phyloP scores from a whole-genome alignment of 371 early-diverging fungal species.

The Nosema muscidifuracis region DNA sequence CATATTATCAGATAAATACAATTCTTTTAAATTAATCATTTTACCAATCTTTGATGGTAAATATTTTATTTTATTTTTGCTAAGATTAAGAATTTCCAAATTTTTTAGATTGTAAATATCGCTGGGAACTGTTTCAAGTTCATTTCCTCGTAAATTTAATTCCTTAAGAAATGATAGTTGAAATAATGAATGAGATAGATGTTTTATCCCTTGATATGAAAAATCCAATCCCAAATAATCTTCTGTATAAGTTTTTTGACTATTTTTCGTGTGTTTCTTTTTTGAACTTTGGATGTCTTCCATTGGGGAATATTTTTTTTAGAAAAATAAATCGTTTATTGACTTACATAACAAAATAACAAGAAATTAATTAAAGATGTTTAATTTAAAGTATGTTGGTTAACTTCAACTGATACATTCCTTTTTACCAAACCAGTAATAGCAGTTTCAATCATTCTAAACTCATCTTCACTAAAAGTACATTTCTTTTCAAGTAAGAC shows the following conservation, averaged over 20 bases:
- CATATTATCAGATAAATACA: slow-evolving; percentile 82
- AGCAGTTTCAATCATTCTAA: slow-evolving; percentile 46
- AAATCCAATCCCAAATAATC: slow-evolving; percentile 56
- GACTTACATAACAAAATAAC: no score
- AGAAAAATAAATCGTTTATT: no score
- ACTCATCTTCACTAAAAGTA: slow-evolving; percentile 32
- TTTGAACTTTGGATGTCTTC: slow-evolving; percentile 20
- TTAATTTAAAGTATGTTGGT: slow-evolving; percentile 51
- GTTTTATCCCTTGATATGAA: slow-evolving; percentile 55
- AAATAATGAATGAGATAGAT: slow-evolving; percentile 53
- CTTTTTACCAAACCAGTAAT: slow-evolving; percentile 41
- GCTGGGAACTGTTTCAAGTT: slow-evolving; percentile 53
- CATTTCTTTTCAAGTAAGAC: slow-evolving; percentile 44
- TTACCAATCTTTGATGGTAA: slow-evolving; percentile 83
- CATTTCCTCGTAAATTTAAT: slow-evolving; percentile 55
- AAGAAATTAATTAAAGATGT: slow-evolving; percentile 15
- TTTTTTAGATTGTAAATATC: slow-evolving; percentile 55
- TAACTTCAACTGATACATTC: slow-evolving; percentile 48
- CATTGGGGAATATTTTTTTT: slow-evolving; percentile 1
- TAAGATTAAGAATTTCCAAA: slow-evolving; percentile 57
- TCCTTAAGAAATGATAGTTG: slow-evolving; percentile 41
- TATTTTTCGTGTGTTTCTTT: slow-evolving; percentile 7
- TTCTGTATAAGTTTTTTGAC: slow-evolving; percentile 22
- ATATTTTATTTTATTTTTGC: slow-evolving; percentile 73
- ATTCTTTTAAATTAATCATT: slow-evolving; percentile 71